These are phyloP conservation scores for Boletus mariae DNA, from an alignment of 1,284 basidiomycete genomes.

Conservation along the genomic window DNA sequence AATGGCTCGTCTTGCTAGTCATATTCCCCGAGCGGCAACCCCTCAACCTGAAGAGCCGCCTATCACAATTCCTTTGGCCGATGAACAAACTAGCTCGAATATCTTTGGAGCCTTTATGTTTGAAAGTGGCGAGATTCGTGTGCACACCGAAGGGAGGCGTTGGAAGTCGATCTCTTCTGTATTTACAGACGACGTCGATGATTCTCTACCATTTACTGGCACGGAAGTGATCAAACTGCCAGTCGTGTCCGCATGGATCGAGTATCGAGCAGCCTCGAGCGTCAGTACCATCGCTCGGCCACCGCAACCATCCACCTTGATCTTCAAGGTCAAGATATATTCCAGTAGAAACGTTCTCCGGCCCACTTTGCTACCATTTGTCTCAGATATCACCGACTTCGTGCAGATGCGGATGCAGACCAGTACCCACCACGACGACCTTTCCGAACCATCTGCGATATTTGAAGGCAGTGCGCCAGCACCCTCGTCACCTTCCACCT, in stretches of 20 bases:
- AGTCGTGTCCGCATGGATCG: constrained; percentile 78
- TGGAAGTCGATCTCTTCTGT: constrained; percentile 35
- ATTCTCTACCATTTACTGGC: constrained; percentile 45
- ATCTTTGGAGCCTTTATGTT: constrained; percentile 77
- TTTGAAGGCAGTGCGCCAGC: constrained; percentile 5
- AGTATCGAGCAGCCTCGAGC: constrained; percentile 61
- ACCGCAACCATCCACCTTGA: constrained; percentile 52
- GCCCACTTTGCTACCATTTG: constrained; percentile 80
- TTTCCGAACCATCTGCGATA: not conserved
- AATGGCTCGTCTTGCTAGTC: constrained; percentile 58
- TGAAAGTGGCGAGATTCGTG: constrained; percentile 72
- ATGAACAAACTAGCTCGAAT: constrained; percentile 47
- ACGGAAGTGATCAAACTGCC: constrained; percentile 74
- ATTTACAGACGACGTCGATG: constrained; percentile 44
- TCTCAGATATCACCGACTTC: constrained; percentile 66
- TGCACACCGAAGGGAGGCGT: constrained; percentile 49
- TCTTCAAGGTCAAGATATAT: constrained; percentile 80
- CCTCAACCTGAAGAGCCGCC: constrained; percentile 24
- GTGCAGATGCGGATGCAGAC: constrained; percentile 64
- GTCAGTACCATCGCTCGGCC: constrained; percentile 31
- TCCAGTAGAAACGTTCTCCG: constrained; percentile 80
- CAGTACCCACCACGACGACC: constrained; percentile 14
- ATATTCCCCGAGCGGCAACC: constrained; percentile 43
- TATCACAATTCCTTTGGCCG: constrained; percentile 2
- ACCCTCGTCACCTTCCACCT: constrained; percentile 8